Conservation (phyloP, 495 filamentous ascomycete genomes). For the Podospora comata region DNA sequence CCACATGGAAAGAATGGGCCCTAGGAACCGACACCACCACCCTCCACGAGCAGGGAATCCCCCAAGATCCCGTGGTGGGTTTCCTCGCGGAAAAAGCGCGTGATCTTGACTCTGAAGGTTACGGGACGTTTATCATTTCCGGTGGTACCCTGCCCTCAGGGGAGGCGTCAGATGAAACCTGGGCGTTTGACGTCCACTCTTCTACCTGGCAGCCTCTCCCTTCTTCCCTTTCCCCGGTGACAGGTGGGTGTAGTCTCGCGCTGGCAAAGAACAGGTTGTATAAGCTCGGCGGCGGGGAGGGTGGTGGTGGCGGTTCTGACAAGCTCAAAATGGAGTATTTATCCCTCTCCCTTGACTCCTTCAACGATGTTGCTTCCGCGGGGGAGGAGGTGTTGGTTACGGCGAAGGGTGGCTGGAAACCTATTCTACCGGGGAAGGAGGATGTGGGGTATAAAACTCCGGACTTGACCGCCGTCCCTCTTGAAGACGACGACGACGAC, state of each 20-base stretch:
- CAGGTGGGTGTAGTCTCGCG: slow-evolving; percentile 55
- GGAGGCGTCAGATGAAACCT: slow-evolving; percentile 58
- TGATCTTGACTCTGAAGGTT: slow-evolving; percentile 47
- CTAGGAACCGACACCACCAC: slow-evolving; percentile 41
- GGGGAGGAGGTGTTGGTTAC: slow-evolving; percentile 34
- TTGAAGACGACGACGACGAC: not conserved
- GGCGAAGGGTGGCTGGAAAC: slow-evolving; percentile 41
- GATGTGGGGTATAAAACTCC: slow-evolving; percentile 32
- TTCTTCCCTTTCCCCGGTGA: slow-evolving; percentile 49
- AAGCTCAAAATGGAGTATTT: slow-evolving; percentile 51
- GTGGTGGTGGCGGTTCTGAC: slow-evolving; percentile 17
- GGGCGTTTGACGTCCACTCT: slow-evolving; percentile 63
- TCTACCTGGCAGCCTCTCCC: slow-evolving; percentile 61
- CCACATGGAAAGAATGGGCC: slow-evolving; percentile 43
- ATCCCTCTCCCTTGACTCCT: slow-evolving; percentile 48
- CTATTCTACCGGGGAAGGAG: slow-evolving; percentile 27
- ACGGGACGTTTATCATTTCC: slow-evolving; percentile 64
- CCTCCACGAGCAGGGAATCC: slow-evolving; percentile 39
- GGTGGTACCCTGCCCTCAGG: slow-evolving; percentile 60
- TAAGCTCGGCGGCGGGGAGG: slow-evolving; percentile 61
- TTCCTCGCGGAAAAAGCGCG: slow-evolving; percentile 43
- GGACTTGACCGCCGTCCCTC: slow-evolving; percentile 23
- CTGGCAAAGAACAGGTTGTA: slow-evolving; percentile 61
- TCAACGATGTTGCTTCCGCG: slow-evolving; percentile 45
- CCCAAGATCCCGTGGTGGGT: slow-evolving; percentile 48